Evolutionary conservation across 78 protist genomes (phyloP).

Genomic region (Dictyostelium discoideum): dicty_2.7 NC_007088.5:5334001-5334500

Average conservation of each 20-base stretch:
- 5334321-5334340: neutral
- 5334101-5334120: slow-evolving; percentile 94
- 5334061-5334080: slow-evolving; percentile 95
- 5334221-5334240: slow-evolving; percentile 19
- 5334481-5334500: neutral
- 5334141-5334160: slow-evolving; percentile 90
- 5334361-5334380: neutral
- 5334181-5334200: slow-evolving; percentile 83
- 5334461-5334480: neutral
- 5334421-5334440: neutral
- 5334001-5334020: slow-evolving; percentile 95
- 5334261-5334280: slow-evolving; percentile 9
- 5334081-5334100: slow-evolving; percentile 98
- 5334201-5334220: slow-evolving; percentile 73
- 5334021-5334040: slow-evolving; percentile 94
- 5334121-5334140: slow-evolving; percentile 28
- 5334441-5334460: neutral
- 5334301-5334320: neutral
- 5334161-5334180: slow-evolving; percentile 98
- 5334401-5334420: neutral
- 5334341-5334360: slow-evolving; percentile 21
- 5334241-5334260: neutral
- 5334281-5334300: neutral
- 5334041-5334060: slow-evolving; percentile 90
- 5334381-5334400: neutral